Conservation (phyloP, 2,329 filamentous ascomycete species). For the Penicillium sp. region DNA sequence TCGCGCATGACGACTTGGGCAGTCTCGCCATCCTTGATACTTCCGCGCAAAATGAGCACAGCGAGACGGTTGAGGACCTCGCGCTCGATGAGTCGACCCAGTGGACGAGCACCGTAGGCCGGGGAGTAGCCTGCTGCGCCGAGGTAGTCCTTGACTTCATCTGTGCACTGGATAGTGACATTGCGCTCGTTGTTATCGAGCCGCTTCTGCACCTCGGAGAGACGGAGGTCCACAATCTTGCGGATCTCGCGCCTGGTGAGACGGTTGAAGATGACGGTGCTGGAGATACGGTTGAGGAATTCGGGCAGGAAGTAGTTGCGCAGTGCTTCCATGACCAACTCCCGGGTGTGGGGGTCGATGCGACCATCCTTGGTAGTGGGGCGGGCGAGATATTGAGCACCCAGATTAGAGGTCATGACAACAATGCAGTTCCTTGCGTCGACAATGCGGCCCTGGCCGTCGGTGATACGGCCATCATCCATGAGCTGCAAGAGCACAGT, state of each 20-base stretch:
- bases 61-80: constrained; percentile 93
- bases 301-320: constrained; percentile 97
- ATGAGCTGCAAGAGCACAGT: constrained; percentile 98
- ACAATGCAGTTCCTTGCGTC: constrained; percentile 98
- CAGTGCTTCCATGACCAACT: constrained; percentile 86
- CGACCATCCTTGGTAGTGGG: constrained; percentile 74
- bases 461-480: constrained; percentile 98
- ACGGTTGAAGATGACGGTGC: constrained; percentile 96
- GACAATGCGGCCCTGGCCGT: constrained; percentile 91
- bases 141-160: constrained; percentile 89
- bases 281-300: constrained; percentile 97
- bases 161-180: constrained; percentile 75
- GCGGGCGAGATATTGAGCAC: constrained; percentile 87
- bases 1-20: constrained; percentile 77
- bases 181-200: constrained; percentile 82
- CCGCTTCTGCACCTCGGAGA: constrained; percentile 86
- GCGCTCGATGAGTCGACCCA: constrained; percentile 89
- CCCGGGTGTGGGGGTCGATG: constrained; percentile 80
- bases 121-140: constrained; percentile 90
- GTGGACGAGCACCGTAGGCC: constrained; percentile 86
- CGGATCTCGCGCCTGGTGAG: constrained; percentile 87
- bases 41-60: constrained; percentile 83
- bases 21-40: constrained; percentile 79
- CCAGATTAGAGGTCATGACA: constrained; percentile 97
- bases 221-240: constrained; percentile 88